phyloP scores from a whole-genome alignment of 139 green algal genomes.

The Micractinium sp. region DNA sequence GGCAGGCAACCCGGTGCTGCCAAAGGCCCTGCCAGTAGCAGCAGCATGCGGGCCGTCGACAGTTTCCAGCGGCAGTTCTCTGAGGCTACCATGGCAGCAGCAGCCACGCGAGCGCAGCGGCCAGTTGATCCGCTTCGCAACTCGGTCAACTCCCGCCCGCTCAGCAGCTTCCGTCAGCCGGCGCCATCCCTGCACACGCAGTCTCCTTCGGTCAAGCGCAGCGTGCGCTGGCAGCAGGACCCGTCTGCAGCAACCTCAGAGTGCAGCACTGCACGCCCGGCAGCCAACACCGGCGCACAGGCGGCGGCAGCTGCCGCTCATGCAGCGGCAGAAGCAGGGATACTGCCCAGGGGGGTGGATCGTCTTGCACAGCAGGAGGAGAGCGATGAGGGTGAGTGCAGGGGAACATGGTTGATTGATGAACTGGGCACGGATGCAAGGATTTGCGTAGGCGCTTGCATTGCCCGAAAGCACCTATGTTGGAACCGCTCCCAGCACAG shows the following conservation, averaged over 20 bases:
- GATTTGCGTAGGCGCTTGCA: too few species aligned
- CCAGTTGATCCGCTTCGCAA: background rate
- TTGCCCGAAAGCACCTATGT: too few species aligned
- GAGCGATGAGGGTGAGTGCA: background rate
- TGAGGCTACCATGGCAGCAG: background rate
- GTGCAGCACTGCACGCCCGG: background rate
- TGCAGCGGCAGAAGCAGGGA: background rate
- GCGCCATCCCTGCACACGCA: conserved; percentile 16
- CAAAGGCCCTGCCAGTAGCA: background rate
- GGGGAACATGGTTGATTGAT: too few species aligned
- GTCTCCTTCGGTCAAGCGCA: conserved; percentile 2
- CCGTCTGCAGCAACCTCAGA: background rate
- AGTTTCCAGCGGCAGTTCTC: background rate
- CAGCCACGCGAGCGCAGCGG: background rate
- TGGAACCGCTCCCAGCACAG: too few species aligned
- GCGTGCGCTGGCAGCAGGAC: background rate
- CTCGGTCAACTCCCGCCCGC: conserved; percentile 8
- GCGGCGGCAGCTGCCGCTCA: background rate
- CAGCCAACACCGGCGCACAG: background rate
- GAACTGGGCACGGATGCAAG: too few species aligned
- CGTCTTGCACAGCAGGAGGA: background rate
- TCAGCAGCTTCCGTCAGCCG: background rate
- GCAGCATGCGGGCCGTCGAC: conserved; percentile 5
- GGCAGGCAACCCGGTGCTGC: background rate
- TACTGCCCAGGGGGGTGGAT: background rate